Percentiles rank a stretch among this genome's conserved stretches.
These are phyloP conservation scores for Penicillium sp. DNA, from an alignment of 2,329 filamentous ascomycete species.

Conservation along the genomic window DNA sequence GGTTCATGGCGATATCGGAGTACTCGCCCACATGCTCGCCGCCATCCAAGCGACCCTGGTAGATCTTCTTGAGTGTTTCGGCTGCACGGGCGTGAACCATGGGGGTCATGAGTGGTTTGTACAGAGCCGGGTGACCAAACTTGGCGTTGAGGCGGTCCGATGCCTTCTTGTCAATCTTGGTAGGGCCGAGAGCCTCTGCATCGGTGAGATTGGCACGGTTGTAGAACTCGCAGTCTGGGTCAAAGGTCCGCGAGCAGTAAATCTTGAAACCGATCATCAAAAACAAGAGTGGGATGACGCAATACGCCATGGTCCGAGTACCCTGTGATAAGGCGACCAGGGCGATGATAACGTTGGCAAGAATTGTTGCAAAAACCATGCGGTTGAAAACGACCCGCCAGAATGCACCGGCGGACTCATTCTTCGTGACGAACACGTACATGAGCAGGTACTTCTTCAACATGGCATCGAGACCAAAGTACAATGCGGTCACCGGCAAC, in stretches of 20 bases:
- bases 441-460: slow-evolving; percentile 94
- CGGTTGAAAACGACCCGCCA: slow-evolving; percentile 93
- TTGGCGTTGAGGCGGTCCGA: slow-evolving; percentile 69
- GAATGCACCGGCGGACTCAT: slow-evolving; percentile 87
- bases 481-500: slow-evolving; percentile 80
- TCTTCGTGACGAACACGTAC: slow-evolving; percentile 96
- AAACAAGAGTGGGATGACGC: slow-evolving; percentile 73
- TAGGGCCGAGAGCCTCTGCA: slow-evolving; percentile 43
- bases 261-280: slow-evolving; percentile 81
- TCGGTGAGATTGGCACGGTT: slow-evolving; percentile 63
- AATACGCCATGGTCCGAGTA: slow-evolving; percentile 65
- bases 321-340: slow-evolving; percentile 72
- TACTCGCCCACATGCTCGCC: slow-evolving; percentile 48
- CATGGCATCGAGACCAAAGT: slow-evolving; percentile 83
- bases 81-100: slow-evolving; percentile 94
- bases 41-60: slow-evolving; percentile 73
- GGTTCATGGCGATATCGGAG: slow-evolving; percentile 77
- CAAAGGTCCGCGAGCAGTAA: slow-evolving; percentile 75
- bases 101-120: slow-evolving; percentile 84
- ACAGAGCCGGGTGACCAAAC: slow-evolving; percentile 86
- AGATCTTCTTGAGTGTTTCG: slow-evolving; percentile 81
- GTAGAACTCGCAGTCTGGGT: slow-evolving; percentile 78
- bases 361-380: slow-evolving; percentile 76
- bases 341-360: slow-evolving; percentile 77
- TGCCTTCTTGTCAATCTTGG: slow-evolving; percentile 41